Evolutionary conservation across 768 basidiomycete species (phyloP).

Genomic region (Lactarius hatsudake): DNA sequence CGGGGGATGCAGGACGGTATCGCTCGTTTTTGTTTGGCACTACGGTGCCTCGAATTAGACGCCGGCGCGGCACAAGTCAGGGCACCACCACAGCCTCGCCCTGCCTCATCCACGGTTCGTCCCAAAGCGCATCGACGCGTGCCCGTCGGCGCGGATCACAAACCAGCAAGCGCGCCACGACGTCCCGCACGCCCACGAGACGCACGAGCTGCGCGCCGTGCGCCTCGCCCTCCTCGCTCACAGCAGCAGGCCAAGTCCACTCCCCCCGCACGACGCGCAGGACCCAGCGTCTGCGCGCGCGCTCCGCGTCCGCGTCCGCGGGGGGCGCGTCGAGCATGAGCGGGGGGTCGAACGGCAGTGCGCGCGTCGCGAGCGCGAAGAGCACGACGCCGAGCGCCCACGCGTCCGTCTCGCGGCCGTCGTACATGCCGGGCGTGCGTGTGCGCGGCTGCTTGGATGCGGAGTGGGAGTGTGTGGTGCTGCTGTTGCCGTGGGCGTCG

Average conservation of each 20-base stretch:
- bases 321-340: conserved; percentile 28
- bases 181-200: conserved; percentile 45
- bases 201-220: conserved; percentile 41
- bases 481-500: conserved; percentile 3
- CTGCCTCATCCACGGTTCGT: conserved; percentile 20
- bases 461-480: not conserved
- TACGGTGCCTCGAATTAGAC: too few relatives aligned
- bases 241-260: conserved; percentile 75
- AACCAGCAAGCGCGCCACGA: conserved; percentile 64
- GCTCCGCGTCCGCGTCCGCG: conserved; percentile 39
- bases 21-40: not conserved
- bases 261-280: conserved; percentile 80
- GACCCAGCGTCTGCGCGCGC: conserved; percentile 51
- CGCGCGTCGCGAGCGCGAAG: conserved; percentile 68
- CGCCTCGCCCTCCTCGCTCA: not conserved
- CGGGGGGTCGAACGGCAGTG: conserved; percentile 63
- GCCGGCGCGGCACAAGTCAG: too few relatives aligned
- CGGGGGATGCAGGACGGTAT: not conserved
- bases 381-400: conserved; percentile 92
- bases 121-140: conserved; percentile 50
- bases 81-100: not conserved
- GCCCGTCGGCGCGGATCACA: conserved; percentile 62
- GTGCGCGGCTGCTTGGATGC: conserved; percentile 40
- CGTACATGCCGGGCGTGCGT: conserved; percentile 53
- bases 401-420: conserved; percentile 80